These are phyloP conservation scores for Mimosa bimucronata DNA, from an alignment of 306 rosid species.

Conservation along the genomic window DNA sequence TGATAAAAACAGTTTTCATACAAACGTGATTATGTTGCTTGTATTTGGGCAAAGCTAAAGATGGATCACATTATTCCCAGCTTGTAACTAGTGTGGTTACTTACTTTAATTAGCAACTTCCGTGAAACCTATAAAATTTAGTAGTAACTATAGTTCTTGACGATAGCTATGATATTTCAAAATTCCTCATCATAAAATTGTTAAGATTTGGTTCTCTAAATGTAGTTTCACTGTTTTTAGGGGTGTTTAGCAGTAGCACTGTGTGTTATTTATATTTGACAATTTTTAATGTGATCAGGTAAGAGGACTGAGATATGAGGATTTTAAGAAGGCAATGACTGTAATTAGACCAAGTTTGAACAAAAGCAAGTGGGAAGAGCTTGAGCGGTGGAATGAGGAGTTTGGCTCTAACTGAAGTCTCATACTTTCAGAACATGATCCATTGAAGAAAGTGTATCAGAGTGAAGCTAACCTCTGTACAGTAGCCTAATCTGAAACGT, in stretches of 20 bases:
- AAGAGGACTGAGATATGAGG: conserved; percentile 72
- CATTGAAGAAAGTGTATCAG: not conserved
- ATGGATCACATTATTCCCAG: not conserved
- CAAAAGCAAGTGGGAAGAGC: conserved; percentile 94
- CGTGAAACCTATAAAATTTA: not conserved
- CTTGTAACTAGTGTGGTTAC: not conserved
- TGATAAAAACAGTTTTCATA: not conserved
- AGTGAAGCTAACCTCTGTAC: conserved; percentile 16
- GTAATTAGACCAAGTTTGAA: conserved; percentile 90
- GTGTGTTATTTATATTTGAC: not conserved
- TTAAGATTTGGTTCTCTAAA: not conserved
- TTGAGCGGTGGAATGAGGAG: conserved; percentile 84
- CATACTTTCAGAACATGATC: conserved; percentile 14
- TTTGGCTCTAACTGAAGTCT: conserved; percentile 80
- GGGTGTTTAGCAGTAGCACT: not conserved
- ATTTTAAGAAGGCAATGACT: conserved; percentile 79
- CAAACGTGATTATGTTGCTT: not conserved
- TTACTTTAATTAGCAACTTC: not conserved
- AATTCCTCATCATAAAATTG: not conserved
- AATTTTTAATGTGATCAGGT: conserved; percentile 53
- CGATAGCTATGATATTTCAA: not conserved
- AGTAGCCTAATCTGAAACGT: conserved; percentile 27
- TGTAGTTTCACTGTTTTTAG: not conserved
- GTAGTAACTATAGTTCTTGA: not conserved
- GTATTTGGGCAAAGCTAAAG: not conserved